phyloP scores from a whole-genome alignment of 768 basidiomycete genomes.

The Macrolepiota albuminosa region DNA sequence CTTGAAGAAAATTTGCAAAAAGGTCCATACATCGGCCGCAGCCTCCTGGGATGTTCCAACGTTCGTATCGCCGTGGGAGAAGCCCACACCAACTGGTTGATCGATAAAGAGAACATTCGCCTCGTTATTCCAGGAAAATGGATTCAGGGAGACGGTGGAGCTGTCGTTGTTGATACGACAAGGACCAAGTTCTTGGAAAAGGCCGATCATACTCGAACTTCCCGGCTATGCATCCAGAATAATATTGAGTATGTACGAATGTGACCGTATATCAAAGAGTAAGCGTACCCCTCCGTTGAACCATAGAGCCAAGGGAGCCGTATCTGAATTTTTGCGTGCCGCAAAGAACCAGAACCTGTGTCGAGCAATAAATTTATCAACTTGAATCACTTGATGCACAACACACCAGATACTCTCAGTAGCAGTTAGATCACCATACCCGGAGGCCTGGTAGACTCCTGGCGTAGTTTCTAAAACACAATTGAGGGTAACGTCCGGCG shows the following conservation, averaged over 20 bases:
- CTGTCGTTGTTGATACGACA: constrained; percentile 60
- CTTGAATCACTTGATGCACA: neutral
- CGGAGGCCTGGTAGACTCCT: constrained; percentile 58
- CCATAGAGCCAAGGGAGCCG: constrained; percentile 62
- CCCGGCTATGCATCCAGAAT: constrained; percentile 34
- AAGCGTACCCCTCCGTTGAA: constrained; percentile 54
- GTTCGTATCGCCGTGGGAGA: constrained; percentile 48
- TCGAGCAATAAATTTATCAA: neutral
- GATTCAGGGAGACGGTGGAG: constrained; percentile 42
- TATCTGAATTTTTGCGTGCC: constrained; percentile 54
- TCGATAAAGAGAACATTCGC: constrained; percentile 59
- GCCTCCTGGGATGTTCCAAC: constrained; percentile 51
- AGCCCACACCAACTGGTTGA: constrained; percentile 60
- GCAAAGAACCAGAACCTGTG: constrained; percentile 68
- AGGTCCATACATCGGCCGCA: constrained; percentile 54
- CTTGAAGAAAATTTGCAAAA: constrained; percentile 58
- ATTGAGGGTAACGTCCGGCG: neutral
- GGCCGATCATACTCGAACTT: constrained; percentile 54
- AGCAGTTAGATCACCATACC: constrained; percentile 56
- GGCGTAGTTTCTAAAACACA: constrained; percentile 47
- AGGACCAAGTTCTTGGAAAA: constrained; percentile 75
- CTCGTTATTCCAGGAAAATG: constrained; percentile 55
- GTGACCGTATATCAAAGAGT: neutral
- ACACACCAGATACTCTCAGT: constrained; percentile 54
- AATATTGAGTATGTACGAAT: neutral